A percentile compares a stretch with the other conserved stretches of the same genome.
Conservation (phyloP, 129 eudicot species). For the Arctium minus region DNA sequence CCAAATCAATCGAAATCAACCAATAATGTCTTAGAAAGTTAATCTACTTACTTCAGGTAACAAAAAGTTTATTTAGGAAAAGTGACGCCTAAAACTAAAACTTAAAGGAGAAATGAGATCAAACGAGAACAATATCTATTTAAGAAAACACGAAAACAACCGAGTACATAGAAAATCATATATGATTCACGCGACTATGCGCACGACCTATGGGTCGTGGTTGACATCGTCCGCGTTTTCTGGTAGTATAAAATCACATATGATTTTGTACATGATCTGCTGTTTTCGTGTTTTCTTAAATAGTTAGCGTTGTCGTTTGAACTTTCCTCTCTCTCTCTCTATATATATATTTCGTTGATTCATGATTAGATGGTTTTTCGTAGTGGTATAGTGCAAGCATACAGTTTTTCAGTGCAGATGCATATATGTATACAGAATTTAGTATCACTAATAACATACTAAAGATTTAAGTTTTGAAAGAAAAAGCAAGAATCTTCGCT, state of each 20-base stretch:
- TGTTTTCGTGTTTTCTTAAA: too few species aligned
- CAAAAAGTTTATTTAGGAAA: not conserved
- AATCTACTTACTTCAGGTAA: not conserved
- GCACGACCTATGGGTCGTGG: too few species aligned
- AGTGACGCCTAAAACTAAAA: not conserved
- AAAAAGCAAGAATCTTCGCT: not conserved
- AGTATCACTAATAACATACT: not conserved
- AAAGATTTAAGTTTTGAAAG: not conserved
- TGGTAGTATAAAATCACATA: too few species aligned
- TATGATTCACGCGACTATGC: too few species aligned
- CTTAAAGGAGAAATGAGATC: not conserved
- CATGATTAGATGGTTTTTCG: not conserved
- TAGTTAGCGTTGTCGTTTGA: too few species aligned
- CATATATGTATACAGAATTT: not conserved
- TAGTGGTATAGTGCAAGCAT: not conserved
- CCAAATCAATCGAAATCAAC: not conserved
- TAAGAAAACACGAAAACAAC: too few species aligned
- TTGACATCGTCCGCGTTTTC: too few species aligned
- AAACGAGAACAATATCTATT: too few species aligned
- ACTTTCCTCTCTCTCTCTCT: too few species aligned
- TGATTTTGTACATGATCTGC: too few species aligned
- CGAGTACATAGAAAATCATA: too few species aligned
- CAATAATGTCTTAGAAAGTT: not conserved
- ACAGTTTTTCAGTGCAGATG: not conserved
- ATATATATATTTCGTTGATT: not conserved